Evolutionary conservation across 208 protist species (phyloP).

Genomic region (Vickermania ingenoplastis): DNA sequence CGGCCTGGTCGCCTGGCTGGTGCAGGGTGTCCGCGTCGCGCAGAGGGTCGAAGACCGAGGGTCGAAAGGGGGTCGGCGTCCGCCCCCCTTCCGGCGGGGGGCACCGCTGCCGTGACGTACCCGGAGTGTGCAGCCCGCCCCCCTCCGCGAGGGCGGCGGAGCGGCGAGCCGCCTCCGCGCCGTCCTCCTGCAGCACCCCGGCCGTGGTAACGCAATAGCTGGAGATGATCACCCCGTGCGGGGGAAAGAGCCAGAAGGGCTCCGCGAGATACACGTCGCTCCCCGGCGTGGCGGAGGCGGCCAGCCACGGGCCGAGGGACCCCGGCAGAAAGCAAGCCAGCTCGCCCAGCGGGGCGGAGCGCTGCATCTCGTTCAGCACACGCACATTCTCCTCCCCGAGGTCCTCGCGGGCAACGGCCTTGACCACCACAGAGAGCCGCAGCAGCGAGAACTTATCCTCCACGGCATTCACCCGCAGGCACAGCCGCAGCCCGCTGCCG

Average conservation of each 20-base stretch:
- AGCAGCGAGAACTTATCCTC: conserved; percentile 21
- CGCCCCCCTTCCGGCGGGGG: not conserved
- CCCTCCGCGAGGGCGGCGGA: no score
- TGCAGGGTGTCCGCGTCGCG: not conserved
- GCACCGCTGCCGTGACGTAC: not conserved
- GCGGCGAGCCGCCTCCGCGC: not conserved
- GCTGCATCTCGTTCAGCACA: conserved; percentile 2
- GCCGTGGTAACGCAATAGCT: conserved; percentile 54
- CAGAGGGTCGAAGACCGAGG: not conserved
- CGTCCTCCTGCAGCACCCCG: conserved; percentile 12
- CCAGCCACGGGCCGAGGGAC: conserved; percentile 23
- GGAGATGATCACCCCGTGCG: conserved; percentile 20
- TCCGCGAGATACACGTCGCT: conserved; percentile 43
- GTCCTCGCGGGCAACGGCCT: not conserved
- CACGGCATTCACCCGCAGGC: conserved; percentile 13
- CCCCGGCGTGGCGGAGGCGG: conserved; percentile 18
- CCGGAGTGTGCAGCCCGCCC: not conserved
- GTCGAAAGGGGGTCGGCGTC: not conserved
- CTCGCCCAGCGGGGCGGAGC: not conserved
- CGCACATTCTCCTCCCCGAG: conserved; percentile 6
- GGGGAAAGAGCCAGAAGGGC: conserved; percentile 37
- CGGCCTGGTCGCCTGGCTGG: no score
- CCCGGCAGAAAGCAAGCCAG: conserved; percentile 39
- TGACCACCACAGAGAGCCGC: conserved; percentile 8
- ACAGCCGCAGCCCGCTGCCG: conserved; percentile 11